Evolutionary conservation across 2,329 filamentous ascomycete genomes (phyloP), one percentile per base, ranked within the genome.

Genomic region (Thielaviopsis euricoi): DNA sequence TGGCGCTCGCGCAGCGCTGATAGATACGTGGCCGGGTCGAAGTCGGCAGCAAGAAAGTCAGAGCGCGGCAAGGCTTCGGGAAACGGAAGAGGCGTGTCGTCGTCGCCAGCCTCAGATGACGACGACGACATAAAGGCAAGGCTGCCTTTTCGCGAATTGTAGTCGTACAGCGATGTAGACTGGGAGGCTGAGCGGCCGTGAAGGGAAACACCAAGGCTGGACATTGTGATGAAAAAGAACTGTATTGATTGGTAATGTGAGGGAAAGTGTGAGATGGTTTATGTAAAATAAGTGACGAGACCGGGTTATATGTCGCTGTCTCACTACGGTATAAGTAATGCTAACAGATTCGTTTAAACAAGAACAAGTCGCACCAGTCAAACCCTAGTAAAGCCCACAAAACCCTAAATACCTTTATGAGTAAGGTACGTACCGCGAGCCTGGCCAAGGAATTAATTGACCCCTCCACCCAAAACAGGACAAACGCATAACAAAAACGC

Each of bases 21-120:
- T 52, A 98, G 84, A 69, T 96, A 98, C 1, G 74, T 74, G 1
- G 87, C 80, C 0, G 94, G 85, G 62, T 88, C 82, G 70, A 98
- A 98, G 63, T 82, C 71, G 3, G 81, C 77, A 1, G 80, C 73
- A 6, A 95, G 79, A 71, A 98, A 98, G 66, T 93, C 88, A 60
- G 78, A 74, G 59, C 93, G 86, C 1, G 87, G 81, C 17, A 98
- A 81, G 3, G 90, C 89, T 46, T 83, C 78, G 1, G 93, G 93
- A 72, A 95, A 97, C 13, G 93, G 93, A 5, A 97, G 82, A 21
- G 83, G 82, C 64, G 81, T 76, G 64, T 85, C 81, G 65, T 87
- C 81, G 65, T 81, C 73, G 59, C 67, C 64, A 22, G 64, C 62
- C 50, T 66, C 67, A 56, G 66, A 67, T 3, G 69, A 70, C 15